Evolutionary conservation across 2,329 filamentous ascomycete species (phyloP), one percentile per base, ranked within the genome.

Genomic region (Coleophoma cylindrospora): DNA sequence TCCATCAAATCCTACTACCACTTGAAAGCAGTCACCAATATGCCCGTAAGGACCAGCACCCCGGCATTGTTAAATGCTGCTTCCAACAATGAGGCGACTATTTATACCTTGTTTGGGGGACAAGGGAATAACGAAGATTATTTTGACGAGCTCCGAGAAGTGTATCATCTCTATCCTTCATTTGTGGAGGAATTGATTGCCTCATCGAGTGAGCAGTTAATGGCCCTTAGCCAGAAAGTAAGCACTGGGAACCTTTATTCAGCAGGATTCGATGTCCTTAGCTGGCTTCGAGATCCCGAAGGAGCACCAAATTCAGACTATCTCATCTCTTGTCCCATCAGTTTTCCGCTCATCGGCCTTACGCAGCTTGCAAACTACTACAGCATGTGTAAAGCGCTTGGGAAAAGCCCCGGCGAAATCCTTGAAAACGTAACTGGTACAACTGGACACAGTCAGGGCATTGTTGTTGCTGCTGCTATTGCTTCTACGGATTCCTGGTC

Each of bases 351-450:
- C 67, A 97, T 96, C 64, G 92, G 92, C 54, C 77, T 97, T 56
- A 91, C 95, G 22, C 92, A 96, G 71, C 80, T 97, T 54, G 89
- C 91, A 40, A 91, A 97, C 71, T 97, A 95, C 67, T 86, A 88
- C 58, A 89, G 96, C 40, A 91, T 90, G 48, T 96, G 90, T 75
- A 89, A 91, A 71, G 86, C 89, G 4, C 77, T 96, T 43, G 91
- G 91, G 49, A 84, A 89, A 51, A 86, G 32, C 10, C 36, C 36
- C 5, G 5, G 5, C 5, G 36, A 40, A 13, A 6, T 40, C 6
- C 4, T 5, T 14, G 36, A 13, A 14, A 7, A 5, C 19, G 5
- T 40, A 7, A 40, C 7, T 6, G 36, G 36, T n/a, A 15, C 89
- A 8, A 96, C 91, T 34, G 92, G 92, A 63, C 92, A 97, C 71